These are phyloP conservation scores for Phylloporus arenicola DNA, from an alignment of 768 basidiomycete genomes.

Conservation along the genomic window DNA sequence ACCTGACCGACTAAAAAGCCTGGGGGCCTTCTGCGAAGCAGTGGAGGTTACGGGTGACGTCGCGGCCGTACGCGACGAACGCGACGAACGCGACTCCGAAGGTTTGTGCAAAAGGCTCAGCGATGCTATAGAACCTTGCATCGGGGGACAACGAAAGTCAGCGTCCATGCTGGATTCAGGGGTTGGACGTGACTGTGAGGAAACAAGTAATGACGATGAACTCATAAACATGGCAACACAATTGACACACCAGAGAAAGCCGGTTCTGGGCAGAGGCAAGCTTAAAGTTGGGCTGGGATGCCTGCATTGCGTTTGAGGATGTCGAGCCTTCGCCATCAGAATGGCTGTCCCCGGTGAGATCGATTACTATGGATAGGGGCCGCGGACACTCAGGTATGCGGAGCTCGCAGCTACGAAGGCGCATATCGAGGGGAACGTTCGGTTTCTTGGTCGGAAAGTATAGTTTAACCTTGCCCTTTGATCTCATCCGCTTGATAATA, in stretches of 20 bases:
- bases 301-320: constrained; percentile 1
- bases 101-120: not conserved
- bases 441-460: constrained; percentile 14
- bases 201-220: not conserved
- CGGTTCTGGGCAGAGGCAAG: not conserved
- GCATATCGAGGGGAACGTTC: constrained; percentile 13
- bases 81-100: not conserved
- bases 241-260: constrained; percentile 11
- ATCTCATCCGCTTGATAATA: constrained; percentile 24
- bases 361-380: constrained; percentile 12
- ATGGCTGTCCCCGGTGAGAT: constrained; percentile 16
- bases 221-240: constrained; percentile 1
- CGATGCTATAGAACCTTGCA: constrained; percentile 1
- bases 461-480: constrained; percentile 24
- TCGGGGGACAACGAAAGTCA: not conserved
- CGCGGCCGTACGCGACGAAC: not conserved
- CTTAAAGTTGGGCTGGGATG: not conserved
- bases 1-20: constrained; percentile 2
- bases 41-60: not conserved
- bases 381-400: constrained; percentile 1
- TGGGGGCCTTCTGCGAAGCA: not conserved
- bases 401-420: constrained; percentile 10
- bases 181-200: not conserved
- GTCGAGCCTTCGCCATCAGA: not conserved
- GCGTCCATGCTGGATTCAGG: not conserved